A percentile compares a stretch with the other conserved stretches of the same genome.
phyloP scores from a whole-genome alignment of 164 flowering plant species.

The Pachysandra terminalis region DNA sequence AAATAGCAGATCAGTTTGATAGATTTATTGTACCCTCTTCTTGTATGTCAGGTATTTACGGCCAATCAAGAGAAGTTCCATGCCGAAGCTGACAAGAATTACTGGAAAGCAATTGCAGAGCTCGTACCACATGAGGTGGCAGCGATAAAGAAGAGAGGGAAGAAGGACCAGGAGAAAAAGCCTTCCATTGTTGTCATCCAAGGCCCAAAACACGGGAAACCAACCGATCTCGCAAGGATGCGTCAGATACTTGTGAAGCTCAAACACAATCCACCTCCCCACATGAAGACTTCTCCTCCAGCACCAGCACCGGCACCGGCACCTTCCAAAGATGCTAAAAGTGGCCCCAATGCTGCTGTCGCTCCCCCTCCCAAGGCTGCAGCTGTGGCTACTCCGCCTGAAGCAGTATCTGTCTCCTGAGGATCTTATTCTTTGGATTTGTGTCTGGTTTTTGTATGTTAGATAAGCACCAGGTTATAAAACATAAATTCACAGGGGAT shows the following conservation, averaged over 20 bases:
- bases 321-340: constrained; percentile 24
- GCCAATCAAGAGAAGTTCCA: constrained; percentile 42
- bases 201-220: constrained; percentile 67
- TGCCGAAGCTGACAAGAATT: constrained; percentile 40
- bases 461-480: not conserved
- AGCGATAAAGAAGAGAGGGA: constrained; percentile 34
- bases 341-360: constrained; percentile 7
- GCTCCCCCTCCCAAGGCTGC: constrained; percentile 23
- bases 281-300: constrained; percentile 33
- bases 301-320: constrained; percentile 25
- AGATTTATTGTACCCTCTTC: not conserved
- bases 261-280: constrained; percentile 48
- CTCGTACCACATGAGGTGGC: constrained; percentile 52
- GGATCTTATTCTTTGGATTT: no score
- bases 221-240: constrained; percentile 64
- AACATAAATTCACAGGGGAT: no score
- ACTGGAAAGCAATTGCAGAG: constrained; percentile 53
- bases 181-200: constrained; percentile 41
- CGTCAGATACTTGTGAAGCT: constrained; percentile 52
- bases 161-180: constrained; percentile 45
- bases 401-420: constrained; percentile 21
- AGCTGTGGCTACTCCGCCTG: constrained; percentile 13
- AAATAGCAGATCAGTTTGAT: not conserved
- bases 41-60: constrained; percentile 24
- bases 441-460: not conserved